Base-by-base conservation (phyloP, 805 yeast genomes). In the Debaryomyces prosopidis region DNA sequence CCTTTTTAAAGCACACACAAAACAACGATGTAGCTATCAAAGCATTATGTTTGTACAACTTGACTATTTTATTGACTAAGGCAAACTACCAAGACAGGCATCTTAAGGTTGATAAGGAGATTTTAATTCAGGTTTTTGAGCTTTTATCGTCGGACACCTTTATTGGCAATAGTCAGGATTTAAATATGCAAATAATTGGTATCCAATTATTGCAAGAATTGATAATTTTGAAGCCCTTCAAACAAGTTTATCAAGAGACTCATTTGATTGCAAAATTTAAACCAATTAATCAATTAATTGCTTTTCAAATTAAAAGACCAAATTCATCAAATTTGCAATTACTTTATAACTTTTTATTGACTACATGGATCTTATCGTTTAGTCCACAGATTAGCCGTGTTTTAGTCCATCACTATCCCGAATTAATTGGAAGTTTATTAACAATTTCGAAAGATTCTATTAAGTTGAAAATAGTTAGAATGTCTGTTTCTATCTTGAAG, bases 401-500 rank as follows among this genome's bases (percentile, higher is more conserved):
- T 50, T 72, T 77, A 54, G 78, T 73, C 48, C 69, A 68, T 57
- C 76, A 68, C 53, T 88, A 70, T 68, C 80, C 73, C n/a, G 79
- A 70, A 49, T 67, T 78, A 59, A 77, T 79, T 44, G 83, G 71
- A 39, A 73, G 59, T 64, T 75, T 77, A 68, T 74, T 79, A 49
- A 66, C 67, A 33, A 74, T 88, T 39, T 81, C 90, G 23, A 87
- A 86, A 60, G 81, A 82, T 46, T 88, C 97, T 1, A 87, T 92
- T 53, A 94, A 94, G 72, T 96, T 91, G 68, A 94, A 94, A 71
- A 82, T 94, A 44, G 87, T 89, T 27, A 79, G 99, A 61, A 73
- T 94, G 36, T 77, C 94, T n/a, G 75, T 90, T 20, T 84, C 95
- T 1, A 81, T 86, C 34, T 71, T 91, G 52, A 69, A 81, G 57